Base-by-base conservation (phyloP, 768 basidiomycete genomes). In the Russula griseocarnosa region DNA sequence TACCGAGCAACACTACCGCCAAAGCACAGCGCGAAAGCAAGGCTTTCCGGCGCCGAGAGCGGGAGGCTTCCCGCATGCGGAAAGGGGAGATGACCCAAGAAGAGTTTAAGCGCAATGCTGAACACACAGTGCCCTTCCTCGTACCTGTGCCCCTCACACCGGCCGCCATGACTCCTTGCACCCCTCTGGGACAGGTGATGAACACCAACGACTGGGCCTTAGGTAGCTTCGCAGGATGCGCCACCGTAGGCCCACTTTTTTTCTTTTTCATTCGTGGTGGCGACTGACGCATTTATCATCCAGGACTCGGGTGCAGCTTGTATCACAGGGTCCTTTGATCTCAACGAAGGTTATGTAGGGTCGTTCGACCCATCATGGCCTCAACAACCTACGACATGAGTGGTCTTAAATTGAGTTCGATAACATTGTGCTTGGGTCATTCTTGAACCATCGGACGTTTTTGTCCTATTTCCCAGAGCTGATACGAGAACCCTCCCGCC, bases 11-110 rank as follows among this genome's bases (percentile, higher is more conserved):
- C 49, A 14, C 59, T 18, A 36, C 13, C 5, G 63, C 63, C 30
- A 66, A 66, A 36, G 61, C 61, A 18, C 61, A 58, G 14, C 65
- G 63, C 24, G 63, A 65, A 13, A 42, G 28, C 54, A 65, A 65
- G 60, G 54, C 60, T 7, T 5, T 30, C 8, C 63, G 63, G 22
- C 65, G 56, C 42, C 52, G 51, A 50, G 65, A 58, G 30, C 63
- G 63, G 30, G 63, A 65, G 38, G 53, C 20, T 18, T 49, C 38
- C 14, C 53, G 63, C 34, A 26, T 58, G n/a, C 61, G 56, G 42
- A 52, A 53, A 44, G 61, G 60, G 13, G 53, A 65, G 30, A 47
- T 65, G 22, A 65, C 53, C 11, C 59, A 61, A 32, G 63, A 61
- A 26, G 65, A 66, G 60, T 63, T 63, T 50, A 47, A 58, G 32